Conservation (phyloP, 805 yeast genomes). For the Spathaspora boniae region DNA sequence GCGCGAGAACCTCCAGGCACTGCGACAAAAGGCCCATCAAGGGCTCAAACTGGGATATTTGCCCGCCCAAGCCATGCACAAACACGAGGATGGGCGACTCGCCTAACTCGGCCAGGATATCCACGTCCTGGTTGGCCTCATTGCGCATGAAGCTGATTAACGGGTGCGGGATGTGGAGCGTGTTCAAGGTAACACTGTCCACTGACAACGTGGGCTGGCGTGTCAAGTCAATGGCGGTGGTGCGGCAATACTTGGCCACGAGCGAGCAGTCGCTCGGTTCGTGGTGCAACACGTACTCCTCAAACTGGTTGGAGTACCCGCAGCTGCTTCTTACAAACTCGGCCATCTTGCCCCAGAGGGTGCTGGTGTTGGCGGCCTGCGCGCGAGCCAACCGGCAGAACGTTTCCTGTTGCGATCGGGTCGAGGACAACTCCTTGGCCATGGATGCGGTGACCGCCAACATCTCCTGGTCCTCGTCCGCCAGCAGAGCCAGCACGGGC, state of each 20-base stretch:
- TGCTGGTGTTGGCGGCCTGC: slow-evolving; percentile 11
- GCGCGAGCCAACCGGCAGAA: no score
- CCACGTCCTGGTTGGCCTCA: slow-evolving; percentile 21
- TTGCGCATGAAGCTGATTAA: slow-evolving; percentile 27
- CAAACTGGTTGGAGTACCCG: slow-evolving; percentile 34
- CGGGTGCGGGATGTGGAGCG: slow-evolving; percentile 52
- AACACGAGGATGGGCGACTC: slow-evolving; percentile 61
- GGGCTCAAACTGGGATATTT: slow-evolving; percentile 78
- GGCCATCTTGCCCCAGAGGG: slow-evolving; percentile 19
- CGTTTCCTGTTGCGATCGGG: slow-evolving; percentile 1
- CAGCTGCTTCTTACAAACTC: slow-evolving; percentile 24
- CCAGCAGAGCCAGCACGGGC: no score
- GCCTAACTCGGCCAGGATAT: slow-evolving; percentile 33
- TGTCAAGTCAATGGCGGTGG: slow-evolving; percentile 36
- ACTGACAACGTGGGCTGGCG: slow-evolving; percentile 18
- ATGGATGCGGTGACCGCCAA: slow-evolving; percentile 11
- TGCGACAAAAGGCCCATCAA: slow-evolving; percentile 60
- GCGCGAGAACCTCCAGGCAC: slow-evolving; percentile 58
- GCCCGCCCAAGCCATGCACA: slow-evolving; percentile 91
- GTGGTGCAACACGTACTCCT: slow-evolving; percentile 32
- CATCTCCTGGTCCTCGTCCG: slow-evolving; percentile 14
- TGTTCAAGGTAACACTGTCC: slow-evolving; percentile 35
- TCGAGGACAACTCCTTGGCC: not conserved
- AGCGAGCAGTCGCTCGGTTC: slow-evolving; percentile 58
- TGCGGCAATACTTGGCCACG: slow-evolving; percentile 44